A percentile compares a stretch with the other conserved stretches of the same genome.
Evolutionary conservation across 2,329 filamentous ascomycete genomes (phyloP).

Genomic region (Xylariaceae sp.): DNA sequence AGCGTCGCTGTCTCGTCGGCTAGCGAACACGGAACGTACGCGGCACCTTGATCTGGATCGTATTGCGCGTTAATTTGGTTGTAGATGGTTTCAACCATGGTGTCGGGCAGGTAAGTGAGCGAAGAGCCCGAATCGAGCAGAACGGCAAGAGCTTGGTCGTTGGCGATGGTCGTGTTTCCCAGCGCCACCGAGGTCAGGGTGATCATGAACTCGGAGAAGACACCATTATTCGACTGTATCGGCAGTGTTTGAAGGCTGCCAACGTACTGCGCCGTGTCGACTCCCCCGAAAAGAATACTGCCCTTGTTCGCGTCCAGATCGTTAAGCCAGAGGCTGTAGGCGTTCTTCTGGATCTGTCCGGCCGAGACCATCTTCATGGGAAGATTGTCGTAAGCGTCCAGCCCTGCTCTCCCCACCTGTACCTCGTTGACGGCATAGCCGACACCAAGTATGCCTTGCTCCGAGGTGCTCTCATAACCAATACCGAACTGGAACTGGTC

Average conservation of each 20-base stretch:
- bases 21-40: constrained; percentile 64
- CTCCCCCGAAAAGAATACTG: constrained; percentile 73
- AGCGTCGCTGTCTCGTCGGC: constrained; percentile 46
- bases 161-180: constrained; percentile 46
- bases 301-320: constrained; percentile 68
- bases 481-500: constrained; percentile 70
- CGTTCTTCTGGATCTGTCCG: constrained; percentile 64
- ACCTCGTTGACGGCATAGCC: constrained; percentile 83
- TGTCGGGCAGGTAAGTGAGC: constrained; percentile 67
- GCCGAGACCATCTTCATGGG: constrained; percentile 65
- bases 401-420: constrained; percentile 60
- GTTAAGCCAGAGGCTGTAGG: constrained; percentile 77
- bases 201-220: constrained; percentile 67
- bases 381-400: constrained; percentile 66
- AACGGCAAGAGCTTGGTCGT: constrained; percentile 59
- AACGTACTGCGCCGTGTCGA: constrained; percentile 67
- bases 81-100: constrained; percentile 50
- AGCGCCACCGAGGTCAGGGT: constrained; percentile 64
- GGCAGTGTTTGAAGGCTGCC: constrained; percentile 69
- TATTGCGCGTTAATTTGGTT: constrained; percentile 50
- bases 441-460: constrained; percentile 81
- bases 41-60: constrained; percentile 52
- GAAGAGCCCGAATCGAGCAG: constrained; percentile 73
- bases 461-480: constrained; percentile 63
- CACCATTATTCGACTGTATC: constrained; percentile 56